Evolutionary conservation across 2,329 filamentous ascomycete species (phyloP), one percentile per base, ranked within the genome.

Genomic region (Sporothrix globosa): DNA sequence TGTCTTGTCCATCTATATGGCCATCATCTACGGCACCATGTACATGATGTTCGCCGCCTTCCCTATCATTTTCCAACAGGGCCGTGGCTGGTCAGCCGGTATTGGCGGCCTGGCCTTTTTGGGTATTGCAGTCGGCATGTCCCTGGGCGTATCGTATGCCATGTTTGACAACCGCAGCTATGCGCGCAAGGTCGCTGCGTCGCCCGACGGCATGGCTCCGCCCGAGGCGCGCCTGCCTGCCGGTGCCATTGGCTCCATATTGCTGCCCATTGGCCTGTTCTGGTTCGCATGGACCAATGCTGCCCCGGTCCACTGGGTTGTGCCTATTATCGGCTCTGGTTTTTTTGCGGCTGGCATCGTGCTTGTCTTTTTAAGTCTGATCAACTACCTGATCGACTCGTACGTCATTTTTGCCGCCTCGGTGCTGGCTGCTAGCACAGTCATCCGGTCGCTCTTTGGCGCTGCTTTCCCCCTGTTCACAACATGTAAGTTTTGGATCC

Each of bases 361-460:
- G 1, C 78, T 90, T 41, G 87, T 92, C 48, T 92, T 92, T 81
- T 79, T 92, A n/a, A 83, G 83, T 5, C 79, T 88, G 60, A 84
- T 88, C 76, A 90, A 88, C 79, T 92, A 91, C 78, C 83, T 92
- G 14, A 86, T 92, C 72, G 90, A 92, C 75, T 81, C 87, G 6
- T 89, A 92, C 78, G 89, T 90, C 67, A 90, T 94, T 75, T 95
- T 90, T 73, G 91, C 92, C 0, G 91, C 91, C 0, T 92, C 89
- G 0, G 91, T 90, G 0, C 82, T 94, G 10, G 91, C 92, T 2
- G 91, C 90, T 63, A 92, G 90, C 78, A 85, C 88, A 1, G 87
- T 93, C 34, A 81, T 93, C 13, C 88, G 91, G 71, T 92, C 90
- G 0, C 80, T 91, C 17, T 92, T 93, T 72, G 91, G 90, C 71